phyloP scores from a whole-genome alignment of 495 filamentous ascomycete genomes.

The Xylaria acuta region DNA sequence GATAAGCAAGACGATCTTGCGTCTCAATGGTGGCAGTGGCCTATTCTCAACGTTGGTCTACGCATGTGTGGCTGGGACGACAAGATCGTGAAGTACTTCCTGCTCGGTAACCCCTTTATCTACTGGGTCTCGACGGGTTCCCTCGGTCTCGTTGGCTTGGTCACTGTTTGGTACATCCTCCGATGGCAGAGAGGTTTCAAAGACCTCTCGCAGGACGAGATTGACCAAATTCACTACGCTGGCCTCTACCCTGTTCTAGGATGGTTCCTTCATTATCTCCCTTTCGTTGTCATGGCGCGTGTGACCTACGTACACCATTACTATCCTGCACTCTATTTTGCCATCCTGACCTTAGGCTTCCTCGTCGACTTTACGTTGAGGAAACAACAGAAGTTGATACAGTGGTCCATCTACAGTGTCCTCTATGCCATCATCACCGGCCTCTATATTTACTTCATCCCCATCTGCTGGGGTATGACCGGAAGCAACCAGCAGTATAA shows the following conservation, averaged over 20 bases:
- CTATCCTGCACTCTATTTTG: slow-evolving; percentile 98
- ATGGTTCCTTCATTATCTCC: slow-evolving; percentile 95
- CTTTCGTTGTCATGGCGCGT: slow-evolving; percentile 95
- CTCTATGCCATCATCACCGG: slow-evolving; percentile 77
- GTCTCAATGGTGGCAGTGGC: slow-evolving; percentile 98
- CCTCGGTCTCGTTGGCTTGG: slow-evolving; percentile 71
- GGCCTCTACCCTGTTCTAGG: slow-evolving; percentile 90
- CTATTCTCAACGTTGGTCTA: slow-evolving; percentile 89
- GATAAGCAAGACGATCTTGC: slow-evolving; percentile 99
- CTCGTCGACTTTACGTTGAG: slow-evolving; percentile 81
- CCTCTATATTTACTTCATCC: slow-evolving; percentile 86
- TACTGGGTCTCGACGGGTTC: slow-evolving; percentile 92
- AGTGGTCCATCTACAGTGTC: slow-evolving; percentile 68
- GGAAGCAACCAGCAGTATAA: slow-evolving; percentile 82
- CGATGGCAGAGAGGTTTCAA: slow-evolving; percentile 95
- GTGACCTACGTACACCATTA: slow-evolving; percentile 99
- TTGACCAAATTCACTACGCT: slow-evolving; percentile 93
- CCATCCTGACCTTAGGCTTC: slow-evolving; percentile 89
- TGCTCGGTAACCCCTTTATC: slow-evolving; percentile 93
- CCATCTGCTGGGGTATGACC: slow-evolving; percentile 96
- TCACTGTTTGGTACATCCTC: slow-evolving; percentile 84
- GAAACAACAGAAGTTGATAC: slow-evolving; percentile 62
- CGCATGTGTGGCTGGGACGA: slow-evolving; percentile 99
- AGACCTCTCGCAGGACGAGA: slow-evolving; percentile 77
- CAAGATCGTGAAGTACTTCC: slow-evolving; percentile 93